Base-by-base conservation (phyloP, 2,329 filamentous ascomycete genomes). In the Phoma sp. region DNA sequence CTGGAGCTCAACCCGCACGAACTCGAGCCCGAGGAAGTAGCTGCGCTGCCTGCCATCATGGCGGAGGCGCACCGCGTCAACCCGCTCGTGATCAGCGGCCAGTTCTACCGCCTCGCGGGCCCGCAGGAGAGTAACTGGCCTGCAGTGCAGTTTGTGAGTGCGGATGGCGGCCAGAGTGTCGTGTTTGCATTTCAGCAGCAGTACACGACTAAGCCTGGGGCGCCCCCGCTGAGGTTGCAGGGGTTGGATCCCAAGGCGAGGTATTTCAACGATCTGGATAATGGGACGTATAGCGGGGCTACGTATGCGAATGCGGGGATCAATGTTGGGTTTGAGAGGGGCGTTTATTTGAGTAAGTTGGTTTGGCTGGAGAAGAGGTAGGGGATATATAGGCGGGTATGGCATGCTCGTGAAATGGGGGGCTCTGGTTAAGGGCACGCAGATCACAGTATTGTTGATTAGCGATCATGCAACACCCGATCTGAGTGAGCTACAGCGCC, bases 301-400 rank as follows among this genome's bases (percentile, higher is more conserved):
- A 87, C 83, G 7, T 75, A 88, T 64, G 87, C 88, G 83, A 87
- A 86, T 58, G 77, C 78, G 1, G 86, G 86, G 0, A 63, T 89
- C 33, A 83, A 86, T 69, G 77, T 80, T 67, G 60, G 70, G 4
- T 82, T 85, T 59, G 62, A 73, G 0, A 59, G 57, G 30, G 75
- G 71, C 0, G 84, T 87, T 59, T 86, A 84, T 58, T 78, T 83
- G 58, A 88, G 85, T 59, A 78, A 77, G 59, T 72, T 88, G 27
- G 76, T 87, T 5, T 78, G 83, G 47, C 61, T 88, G 51, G 77
- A 84, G 59, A 85, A 70, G 27, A 30, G 40, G 40, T 42, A 42
- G 14, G 9, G 25, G 4, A 33, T n/a, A 33, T 13, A 33, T 8
- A 1, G 5, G 32, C 25, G 27, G 27, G 9, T 6, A 29, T 18